These are phyloP conservation scores for Boletus insuetus DNA, from an alignment of 768 basidiomycete species.

Conservation along the genomic window DNA sequence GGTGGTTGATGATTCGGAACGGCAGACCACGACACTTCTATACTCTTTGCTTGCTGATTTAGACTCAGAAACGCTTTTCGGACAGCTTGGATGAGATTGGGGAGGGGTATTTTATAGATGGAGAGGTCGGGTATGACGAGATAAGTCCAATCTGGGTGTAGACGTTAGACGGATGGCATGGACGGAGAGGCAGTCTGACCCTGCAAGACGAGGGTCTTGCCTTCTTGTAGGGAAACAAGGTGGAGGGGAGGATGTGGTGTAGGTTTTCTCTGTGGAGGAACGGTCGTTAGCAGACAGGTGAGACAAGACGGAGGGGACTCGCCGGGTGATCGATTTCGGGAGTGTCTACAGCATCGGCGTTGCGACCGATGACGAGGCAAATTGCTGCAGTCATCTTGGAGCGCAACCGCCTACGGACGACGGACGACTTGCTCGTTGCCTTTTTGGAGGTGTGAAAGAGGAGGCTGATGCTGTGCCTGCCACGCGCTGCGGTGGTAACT, in stretches of 20 bases:
- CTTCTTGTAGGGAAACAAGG: slow-evolving; percentile 1
- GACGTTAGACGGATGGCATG: neutral
- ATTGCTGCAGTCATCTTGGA: slow-evolving; percentile 22
- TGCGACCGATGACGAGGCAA: slow-evolving; percentile 16
- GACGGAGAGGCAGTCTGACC: slow-evolving; percentile 9
- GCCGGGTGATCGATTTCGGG: neutral
- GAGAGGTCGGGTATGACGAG: slow-evolving; percentile 24
- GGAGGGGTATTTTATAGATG: slow-evolving; percentile 25
- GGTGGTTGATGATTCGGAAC: neutral
- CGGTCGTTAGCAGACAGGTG: neutral
- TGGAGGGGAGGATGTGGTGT: slow-evolving; percentile 5
- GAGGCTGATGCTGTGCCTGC: slow-evolving; percentile 12
- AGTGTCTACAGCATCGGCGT: slow-evolving; percentile 4
- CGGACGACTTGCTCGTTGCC: slow-evolving; percentile 21
- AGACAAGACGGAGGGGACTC: neutral
- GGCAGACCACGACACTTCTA: slow-evolving; percentile 17
- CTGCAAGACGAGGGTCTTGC: slow-evolving; percentile 8
- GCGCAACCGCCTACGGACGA: slow-evolving; percentile 20
- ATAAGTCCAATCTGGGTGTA: slow-evolving; percentile 27
- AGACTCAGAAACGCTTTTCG: slow-evolving; percentile 21
- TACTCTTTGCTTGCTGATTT: neutral
- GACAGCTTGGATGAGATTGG: slow-evolving; percentile 23
- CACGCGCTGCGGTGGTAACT: neutral
- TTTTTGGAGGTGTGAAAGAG: slow-evolving; percentile 25
- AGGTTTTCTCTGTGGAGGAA: neutral